phyloP scores from a whole-genome alignment of 2,329 filamentous ascomycete species.

The Akanthomyces lecanii region DNA sequence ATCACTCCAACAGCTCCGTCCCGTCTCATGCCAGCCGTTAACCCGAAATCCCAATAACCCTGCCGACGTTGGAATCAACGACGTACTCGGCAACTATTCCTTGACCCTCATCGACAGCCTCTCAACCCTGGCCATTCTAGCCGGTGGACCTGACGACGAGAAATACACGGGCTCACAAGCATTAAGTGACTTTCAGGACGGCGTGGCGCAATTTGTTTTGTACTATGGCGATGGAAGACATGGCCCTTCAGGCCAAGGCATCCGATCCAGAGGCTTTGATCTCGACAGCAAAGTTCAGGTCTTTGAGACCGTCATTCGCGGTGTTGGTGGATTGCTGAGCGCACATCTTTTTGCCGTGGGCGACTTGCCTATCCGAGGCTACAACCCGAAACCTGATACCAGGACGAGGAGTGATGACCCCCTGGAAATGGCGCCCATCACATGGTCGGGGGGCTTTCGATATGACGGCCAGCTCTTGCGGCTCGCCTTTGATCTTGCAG shows the following conservation, averaged over 20 bases:
- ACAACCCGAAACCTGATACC: conserved; percentile 48
- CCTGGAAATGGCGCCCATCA: conserved; percentile 51
- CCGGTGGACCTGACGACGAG: conserved; percentile 59
- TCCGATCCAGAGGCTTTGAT: conserved; percentile 78
- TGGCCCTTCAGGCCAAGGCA: conserved; percentile 64
- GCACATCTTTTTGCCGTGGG: conserved; percentile 91
- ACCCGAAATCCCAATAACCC: conserved; percentile 79
- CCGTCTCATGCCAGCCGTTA: conserved; percentile 77
- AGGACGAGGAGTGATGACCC: conserved; percentile 33
- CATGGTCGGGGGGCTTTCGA: conserved; percentile 70
- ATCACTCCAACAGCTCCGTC: conserved; percentile 59
- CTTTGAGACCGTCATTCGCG: conserved; percentile 95
- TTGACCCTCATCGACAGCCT: conserved; percentile 92
- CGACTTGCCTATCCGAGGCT: conserved; percentile 80
- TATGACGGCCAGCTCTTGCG: conserved; percentile 89
- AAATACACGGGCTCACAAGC: conserved; percentile 43
- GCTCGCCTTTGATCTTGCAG: conserved; percentile 80
- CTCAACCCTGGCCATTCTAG: conserved; percentile 88
- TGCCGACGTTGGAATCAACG: conserved; percentile 80
- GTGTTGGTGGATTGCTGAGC: conserved; percentile 83
- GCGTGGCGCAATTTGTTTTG: conserved; percentile 68
- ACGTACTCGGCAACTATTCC: conserved; percentile 95
- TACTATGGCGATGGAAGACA: conserved; percentile 82
- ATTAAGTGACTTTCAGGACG: conserved; percentile 72
- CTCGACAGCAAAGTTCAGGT: conserved; percentile 97